phyloP scores from a whole-genome alignment of 345 rosid genomes.

The Euclidium syriacum region DNA sequence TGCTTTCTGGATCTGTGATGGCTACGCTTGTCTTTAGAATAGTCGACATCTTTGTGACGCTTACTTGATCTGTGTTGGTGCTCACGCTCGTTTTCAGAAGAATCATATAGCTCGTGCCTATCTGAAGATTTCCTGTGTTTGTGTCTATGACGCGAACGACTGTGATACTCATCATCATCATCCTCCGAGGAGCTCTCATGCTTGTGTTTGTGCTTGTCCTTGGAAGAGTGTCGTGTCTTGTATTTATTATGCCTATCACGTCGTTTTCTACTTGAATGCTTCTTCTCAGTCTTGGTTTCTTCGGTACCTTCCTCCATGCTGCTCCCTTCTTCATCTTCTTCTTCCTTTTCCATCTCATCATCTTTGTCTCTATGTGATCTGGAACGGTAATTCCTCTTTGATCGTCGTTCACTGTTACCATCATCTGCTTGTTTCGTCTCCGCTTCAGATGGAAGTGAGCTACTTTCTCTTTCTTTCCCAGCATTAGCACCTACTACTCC shows the following conservation, averaged over 20 bases:
- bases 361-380: slow-evolving; percentile 44
- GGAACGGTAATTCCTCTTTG: slow-evolving; percentile 69
- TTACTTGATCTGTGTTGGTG: slow-evolving; percentile 18
- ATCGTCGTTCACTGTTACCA: slow-evolving; percentile 47
- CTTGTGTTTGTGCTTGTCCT: slow-evolving; percentile 34
- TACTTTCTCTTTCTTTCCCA: slow-evolving; percentile 47
- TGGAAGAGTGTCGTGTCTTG: slow-evolving; percentile 40
- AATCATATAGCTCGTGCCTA: slow-evolving; percentile 20
- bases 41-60: slow-evolving; percentile 19
- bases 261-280: slow-evolving; percentile 44
- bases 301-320: slow-evolving; percentile 34
- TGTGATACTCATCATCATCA: slow-evolving; percentile 36
- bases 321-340: slow-evolving; percentile 36
- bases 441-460: slow-evolving; percentile 38
- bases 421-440: slow-evolving; percentile 41
- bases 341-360: slow-evolving; percentile 37
- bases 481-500: slow-evolving; percentile 40
- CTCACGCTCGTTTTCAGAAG: slow-evolving; percentile 26
- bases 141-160: slow-evolving; percentile 22
- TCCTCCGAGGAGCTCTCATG: slow-evolving; percentile 35
- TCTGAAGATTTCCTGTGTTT: slow-evolving; percentile 23
- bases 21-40: slow-evolving; percentile 35
- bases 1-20: slow-evolving; percentile 29
- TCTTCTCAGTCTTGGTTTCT: slow-evolving; percentile 35
- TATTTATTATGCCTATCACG: slow-evolving; percentile 47